A percentile compares a stretch with the other conserved stretches of the same genome.
Conservation (phyloP, 1,284 basidiomycete genomes). For the Vanrija sp. region DNA sequence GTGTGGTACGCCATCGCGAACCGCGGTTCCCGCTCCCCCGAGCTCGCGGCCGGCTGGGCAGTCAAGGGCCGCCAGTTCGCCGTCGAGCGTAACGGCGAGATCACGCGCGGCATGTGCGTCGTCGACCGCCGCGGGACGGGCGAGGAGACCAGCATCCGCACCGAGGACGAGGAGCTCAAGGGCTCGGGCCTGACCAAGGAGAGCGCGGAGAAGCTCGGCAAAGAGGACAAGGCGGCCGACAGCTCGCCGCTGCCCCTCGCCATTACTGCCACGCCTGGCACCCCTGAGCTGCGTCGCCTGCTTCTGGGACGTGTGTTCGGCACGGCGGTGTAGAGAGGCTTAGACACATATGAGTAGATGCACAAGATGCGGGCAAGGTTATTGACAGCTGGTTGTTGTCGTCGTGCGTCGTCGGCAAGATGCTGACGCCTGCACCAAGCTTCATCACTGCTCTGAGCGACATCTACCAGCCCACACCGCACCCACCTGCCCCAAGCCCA, state of each 20-base stretch:
- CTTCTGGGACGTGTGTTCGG: slow-evolving; percentile 46
- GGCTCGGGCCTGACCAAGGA: background rate
- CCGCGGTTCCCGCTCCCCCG: slow-evolving; percentile 37
- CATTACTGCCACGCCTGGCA: slow-evolving; percentile 39
- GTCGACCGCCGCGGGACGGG: slow-evolving; percentile 47
- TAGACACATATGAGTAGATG: too few relatives aligned
- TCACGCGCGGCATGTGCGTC: slow-evolving; percentile 52
- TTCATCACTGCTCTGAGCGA: too few relatives aligned
- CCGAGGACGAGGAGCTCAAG: slow-evolving; percentile 25
- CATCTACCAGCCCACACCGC: too few relatives aligned
- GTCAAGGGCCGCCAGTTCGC: slow-evolving; percentile 40
- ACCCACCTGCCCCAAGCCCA: too few relatives aligned
- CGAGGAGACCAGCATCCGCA: slow-evolving; percentile 27
- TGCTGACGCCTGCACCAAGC: too few relatives aligned
- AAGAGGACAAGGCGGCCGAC: slow-evolving; percentile 18
- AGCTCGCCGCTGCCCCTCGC: slow-evolving; percentile 27
- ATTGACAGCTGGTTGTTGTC: too few relatives aligned
- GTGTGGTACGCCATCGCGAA: slow-evolving; percentile 56
- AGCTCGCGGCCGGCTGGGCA: slow-evolving; percentile 33
- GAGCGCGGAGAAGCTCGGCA: background rate
- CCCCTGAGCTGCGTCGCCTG: slow-evolving; percentile 29
- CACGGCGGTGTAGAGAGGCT: slow-evolving; percentile 5
- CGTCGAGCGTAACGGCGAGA: slow-evolving; percentile 49
- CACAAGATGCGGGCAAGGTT: too few relatives aligned
- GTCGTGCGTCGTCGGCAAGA: too few relatives aligned